These are phyloP conservation scores for Verticillium klebahnii DNA, from an alignment of 2,329 filamentous ascomycete species.

Conservation along the genomic window DNA sequence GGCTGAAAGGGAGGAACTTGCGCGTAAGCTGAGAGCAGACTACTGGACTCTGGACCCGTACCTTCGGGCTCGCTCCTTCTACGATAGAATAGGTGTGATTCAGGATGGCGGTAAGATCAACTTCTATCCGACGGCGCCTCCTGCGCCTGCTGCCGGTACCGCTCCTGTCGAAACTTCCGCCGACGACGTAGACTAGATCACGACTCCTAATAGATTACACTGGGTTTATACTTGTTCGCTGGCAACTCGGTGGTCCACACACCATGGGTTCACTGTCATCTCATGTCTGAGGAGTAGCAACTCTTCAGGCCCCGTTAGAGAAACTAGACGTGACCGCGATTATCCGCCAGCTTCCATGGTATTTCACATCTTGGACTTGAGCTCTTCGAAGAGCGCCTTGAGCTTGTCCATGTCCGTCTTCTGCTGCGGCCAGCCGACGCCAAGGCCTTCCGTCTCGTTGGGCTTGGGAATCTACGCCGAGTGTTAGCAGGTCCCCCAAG, in stretches of 20 bases:
- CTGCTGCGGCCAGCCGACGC: constrained; percentile 74
- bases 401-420: constrained; percentile 75
- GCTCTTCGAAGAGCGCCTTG: constrained; percentile 72
- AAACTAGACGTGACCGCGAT: no score
- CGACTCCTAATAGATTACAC: background rate
- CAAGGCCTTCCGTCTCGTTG: constrained; percentile 73
- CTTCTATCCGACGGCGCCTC: constrained; percentile 53
- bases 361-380: constrained; percentile 81
- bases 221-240: no score
- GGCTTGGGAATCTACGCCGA: constrained; percentile 83
- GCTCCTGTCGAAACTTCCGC: constrained; percentile 27
- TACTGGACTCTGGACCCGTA: constrained; percentile 94
- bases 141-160: constrained; percentile 11
- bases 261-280: no score
- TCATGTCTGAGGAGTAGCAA: no score
- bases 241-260: no score
- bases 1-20: constrained; percentile 55
- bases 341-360: background rate
- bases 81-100: constrained; percentile 76
- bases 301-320: no score
- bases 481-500: constrained; percentile 7
- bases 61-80: constrained; percentile 74
- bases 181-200: constrained; percentile 40
- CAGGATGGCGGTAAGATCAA: constrained; percentile 61
- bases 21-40: constrained; percentile 60